These are phyloP conservation scores for Vitis cinerea DNA, from an alignment of 164 flowering plant genomes.

Conservation along the genomic window DNA sequence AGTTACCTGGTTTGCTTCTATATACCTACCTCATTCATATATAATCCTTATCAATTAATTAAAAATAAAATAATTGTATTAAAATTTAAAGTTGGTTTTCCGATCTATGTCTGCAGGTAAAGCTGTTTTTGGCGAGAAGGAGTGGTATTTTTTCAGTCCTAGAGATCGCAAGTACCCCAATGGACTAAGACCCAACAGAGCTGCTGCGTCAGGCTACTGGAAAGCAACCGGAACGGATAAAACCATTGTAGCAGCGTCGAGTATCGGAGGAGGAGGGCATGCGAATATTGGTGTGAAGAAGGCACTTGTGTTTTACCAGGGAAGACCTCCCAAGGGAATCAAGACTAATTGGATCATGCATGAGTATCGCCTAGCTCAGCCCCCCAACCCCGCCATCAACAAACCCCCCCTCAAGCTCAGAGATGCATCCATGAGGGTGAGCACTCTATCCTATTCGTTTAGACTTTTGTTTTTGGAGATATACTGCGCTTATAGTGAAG, in stretches of 20 bases:
- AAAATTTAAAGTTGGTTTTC: not conserved
- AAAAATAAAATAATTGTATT: not conserved
- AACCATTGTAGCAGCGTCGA: constrained; percentile 17
- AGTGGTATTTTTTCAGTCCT: constrained; percentile 64
- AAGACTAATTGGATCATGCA: constrained; percentile 67
- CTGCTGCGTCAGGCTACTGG: constrained; percentile 59
- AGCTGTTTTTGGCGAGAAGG: constrained; percentile 49
- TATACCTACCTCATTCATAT: not conserved
- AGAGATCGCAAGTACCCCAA: constrained; percentile 61
- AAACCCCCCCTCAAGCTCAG: constrained; percentile 12
- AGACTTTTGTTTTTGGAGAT: not conserved
- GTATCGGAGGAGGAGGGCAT: not conserved
- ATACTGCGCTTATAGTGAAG: too few species aligned
- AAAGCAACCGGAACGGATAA: constrained; percentile 63
- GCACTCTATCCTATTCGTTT: not conserved
- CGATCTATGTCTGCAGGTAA: constrained; percentile 22
- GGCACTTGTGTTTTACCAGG: constrained; percentile 54
- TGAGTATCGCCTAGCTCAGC: constrained; percentile 45
- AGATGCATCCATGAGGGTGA: constrained; percentile 32
- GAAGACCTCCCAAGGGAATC: constrained; percentile 52
- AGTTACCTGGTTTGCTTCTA: constrained; percentile 35
- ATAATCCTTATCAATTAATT: not conserved
- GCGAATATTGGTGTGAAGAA: constrained; percentile 51
- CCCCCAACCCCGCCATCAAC: not conserved
- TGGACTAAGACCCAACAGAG: constrained; percentile 57